Conservation (phyloP, 306 rosid genomes). For the Lathyrus oleraceus region DNA sequence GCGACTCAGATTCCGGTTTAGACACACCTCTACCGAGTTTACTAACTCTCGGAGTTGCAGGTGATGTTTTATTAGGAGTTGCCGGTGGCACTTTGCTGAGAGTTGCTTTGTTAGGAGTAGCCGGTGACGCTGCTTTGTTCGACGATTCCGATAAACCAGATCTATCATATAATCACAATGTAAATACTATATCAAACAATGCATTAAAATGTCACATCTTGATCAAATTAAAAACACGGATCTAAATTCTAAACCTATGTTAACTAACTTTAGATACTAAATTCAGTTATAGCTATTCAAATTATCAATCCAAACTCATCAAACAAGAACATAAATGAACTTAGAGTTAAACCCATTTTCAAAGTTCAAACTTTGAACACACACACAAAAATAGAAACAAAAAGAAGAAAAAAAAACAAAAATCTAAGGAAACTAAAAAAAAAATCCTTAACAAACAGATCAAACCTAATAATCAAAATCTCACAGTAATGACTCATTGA, state of each 20-base stretch:
- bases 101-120: slow-evolving; percentile 42
- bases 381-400: neutral
- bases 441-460: slow-evolving; percentile 41
- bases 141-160: slow-evolving; percentile 67
- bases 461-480: slow-evolving; percentile 41
- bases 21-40: slow-evolving; percentile 63
- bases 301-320: slow-evolving; percentile 33
- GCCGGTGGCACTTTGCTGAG: slow-evolving; percentile 36
- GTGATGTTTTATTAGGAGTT: slow-evolving; percentile 62
- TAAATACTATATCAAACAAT: slow-evolving; percentile 24
- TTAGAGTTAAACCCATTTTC: neutral
- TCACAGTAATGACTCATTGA: slow-evolving; percentile 7
- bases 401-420: slow-evolving; percentile 11
- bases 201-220: slow-evolving; percentile 32
- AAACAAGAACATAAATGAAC: slow-evolving; percentile 14
- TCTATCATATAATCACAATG: slow-evolving; percentile 55
- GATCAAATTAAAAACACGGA: slow-evolving; percentile 35
- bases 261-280: slow-evolving; percentile 25
- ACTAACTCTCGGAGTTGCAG: slow-evolving; percentile 79
- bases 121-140: slow-evolving; percentile 34
- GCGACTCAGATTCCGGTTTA: slow-evolving; percentile 74
- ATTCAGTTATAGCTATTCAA: slow-evolving; percentile 14
- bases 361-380: neutral
- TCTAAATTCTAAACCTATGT: slow-evolving; percentile 40
- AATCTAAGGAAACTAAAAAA: slow-evolving; percentile 3